phyloP scores from a whole-genome alignment of 83 land plant species.

The Picea abies region DNA sequence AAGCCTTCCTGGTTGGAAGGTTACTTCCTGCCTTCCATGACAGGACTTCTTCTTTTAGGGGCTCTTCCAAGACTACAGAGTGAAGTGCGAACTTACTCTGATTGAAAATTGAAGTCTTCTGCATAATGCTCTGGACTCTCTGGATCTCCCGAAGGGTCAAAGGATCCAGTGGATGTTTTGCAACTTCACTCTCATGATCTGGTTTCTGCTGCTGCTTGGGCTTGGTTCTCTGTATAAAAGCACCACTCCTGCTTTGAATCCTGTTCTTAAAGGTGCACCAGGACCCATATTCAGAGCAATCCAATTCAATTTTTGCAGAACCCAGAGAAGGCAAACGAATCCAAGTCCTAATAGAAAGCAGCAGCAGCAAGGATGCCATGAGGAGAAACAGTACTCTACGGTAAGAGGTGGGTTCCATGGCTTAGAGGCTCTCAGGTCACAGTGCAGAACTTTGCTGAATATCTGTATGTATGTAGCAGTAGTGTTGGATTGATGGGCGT shows the following conservation, averaged over 20 bases:
- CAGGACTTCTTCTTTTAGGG: slow-evolving; percentile 61
- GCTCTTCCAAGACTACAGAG: slow-evolving; percentile 66
- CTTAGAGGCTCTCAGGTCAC: too few relatives aligned
- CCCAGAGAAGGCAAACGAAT: slow-evolving; percentile 13
- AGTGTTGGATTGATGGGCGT: too few relatives aligned
- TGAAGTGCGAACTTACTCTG: slow-evolving; percentile 46
- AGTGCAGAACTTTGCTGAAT: too few relatives aligned
- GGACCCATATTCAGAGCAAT: slow-evolving; percentile 25
- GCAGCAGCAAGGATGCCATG: slow-evolving; percentile 11
- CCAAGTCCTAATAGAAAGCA: slow-evolving; percentile 13
- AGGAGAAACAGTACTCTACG: slow-evolving; percentile 26
- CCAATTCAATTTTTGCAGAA: slow-evolving; percentile 6
- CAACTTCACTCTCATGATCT: slow-evolving; percentile 29
- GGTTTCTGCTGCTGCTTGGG: background rate
- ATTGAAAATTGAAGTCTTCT: slow-evolving; percentile 13
- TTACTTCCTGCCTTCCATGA: slow-evolving; percentile 47
- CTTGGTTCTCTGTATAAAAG: slow-evolving; percentile 8
- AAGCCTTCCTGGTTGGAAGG: slow-evolving; percentile 56
- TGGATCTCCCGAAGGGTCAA: slow-evolving; percentile 63
- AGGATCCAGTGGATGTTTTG: slow-evolving; percentile 88
- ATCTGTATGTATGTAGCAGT: too few relatives aligned
- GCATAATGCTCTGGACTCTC: slow-evolving; percentile 44
- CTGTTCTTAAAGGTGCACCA: slow-evolving; percentile 25
- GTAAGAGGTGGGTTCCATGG: slow-evolving; percentile 11
- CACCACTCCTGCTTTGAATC: background rate